These are phyloP conservation scores for Phaeophleospora eucalypticola DNA, from an alignment of 2,329 filamentous ascomycete genomes.

Conservation along the genomic window DNA sequence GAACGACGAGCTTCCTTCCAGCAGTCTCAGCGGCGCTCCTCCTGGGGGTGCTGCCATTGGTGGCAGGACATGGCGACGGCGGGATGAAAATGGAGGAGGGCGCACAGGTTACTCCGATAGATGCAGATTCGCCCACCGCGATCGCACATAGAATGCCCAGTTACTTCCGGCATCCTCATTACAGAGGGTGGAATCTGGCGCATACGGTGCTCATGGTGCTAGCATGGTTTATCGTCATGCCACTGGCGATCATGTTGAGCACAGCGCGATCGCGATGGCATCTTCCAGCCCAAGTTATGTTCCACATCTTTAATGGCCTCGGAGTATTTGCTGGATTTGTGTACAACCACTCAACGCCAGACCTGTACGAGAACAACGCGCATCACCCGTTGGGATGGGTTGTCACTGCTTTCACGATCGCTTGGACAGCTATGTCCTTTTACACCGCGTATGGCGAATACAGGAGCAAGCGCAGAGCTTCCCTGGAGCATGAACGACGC, in stretches of 20 bases:
- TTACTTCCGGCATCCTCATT: conserved; percentile 57
- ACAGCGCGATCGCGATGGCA: conserved; percentile 73
- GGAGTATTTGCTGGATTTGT: conserved; percentile 63
- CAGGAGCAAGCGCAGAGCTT: conserved; percentile 9
- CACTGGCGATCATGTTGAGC: conserved; percentile 80
- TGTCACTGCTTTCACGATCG: conserved; percentile 65
- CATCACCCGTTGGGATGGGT: conserved; percentile 88
- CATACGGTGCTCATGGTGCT: conserved; percentile 69
- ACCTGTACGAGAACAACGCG: conserved; percentile 82
- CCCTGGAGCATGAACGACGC: conserved; percentile 6
- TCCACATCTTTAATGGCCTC: conserved; percentile 44
- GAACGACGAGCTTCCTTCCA: not conserved
- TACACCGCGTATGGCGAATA: conserved; percentile 52
- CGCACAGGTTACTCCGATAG: conserved; percentile 7
- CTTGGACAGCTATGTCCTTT: conserved; percentile 66
- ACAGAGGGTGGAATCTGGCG: conserved; percentile 56
- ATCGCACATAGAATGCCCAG: conserved; percentile 31
- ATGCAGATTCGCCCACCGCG: conserved; percentile 28
- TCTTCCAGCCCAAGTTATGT: conserved; percentile 61
- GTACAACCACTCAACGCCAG: conserved; percentile 77
- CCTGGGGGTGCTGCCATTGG: conserved; percentile 37
- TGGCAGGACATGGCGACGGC: conserved; percentile 39
- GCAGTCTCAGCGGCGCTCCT: conserved; percentile 35
- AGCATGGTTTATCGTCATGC: conserved; percentile 69
- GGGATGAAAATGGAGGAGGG: conserved; percentile 24